These are phyloP conservation scores for Corymbia maculata DNA, from an alignment of 345 rosid species.

Conservation along the genomic window DNA sequence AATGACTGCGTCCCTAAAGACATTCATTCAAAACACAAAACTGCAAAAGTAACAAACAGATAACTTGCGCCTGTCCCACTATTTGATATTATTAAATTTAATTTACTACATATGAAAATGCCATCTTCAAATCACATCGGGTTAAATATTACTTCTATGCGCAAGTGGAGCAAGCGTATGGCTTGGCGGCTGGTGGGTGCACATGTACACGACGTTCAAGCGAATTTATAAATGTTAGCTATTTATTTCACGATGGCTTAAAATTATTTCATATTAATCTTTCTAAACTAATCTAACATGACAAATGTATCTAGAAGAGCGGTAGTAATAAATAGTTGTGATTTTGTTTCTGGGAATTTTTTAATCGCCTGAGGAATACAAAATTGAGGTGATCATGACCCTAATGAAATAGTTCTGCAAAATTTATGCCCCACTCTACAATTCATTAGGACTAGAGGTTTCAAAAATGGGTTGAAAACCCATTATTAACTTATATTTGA, in stretches of 20 bases:
- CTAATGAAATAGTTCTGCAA: not conserved
- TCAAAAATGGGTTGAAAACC: too few species aligned
- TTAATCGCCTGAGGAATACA: not conserved
- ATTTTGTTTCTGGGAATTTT: not conserved
- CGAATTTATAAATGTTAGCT: too few species aligned
- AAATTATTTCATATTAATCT: not conserved
- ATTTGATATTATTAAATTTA: too few species aligned
- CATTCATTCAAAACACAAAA: not conserved
- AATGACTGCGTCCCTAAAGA: not conserved
- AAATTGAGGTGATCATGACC: not conserved
- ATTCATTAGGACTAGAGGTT: not conserved
- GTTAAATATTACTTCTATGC: not conserved
- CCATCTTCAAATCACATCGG: not conserved
- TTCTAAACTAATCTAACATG: not conserved
- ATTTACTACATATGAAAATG: not conserved
- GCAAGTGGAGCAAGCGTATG: too few species aligned
- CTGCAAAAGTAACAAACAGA: not conserved
- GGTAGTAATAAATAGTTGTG: conserved; percentile 15
- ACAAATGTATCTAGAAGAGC: conserved; percentile 10
- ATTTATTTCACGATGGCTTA: not conserved
- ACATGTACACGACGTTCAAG: not conserved
- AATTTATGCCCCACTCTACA: not conserved
- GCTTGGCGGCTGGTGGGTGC: too few species aligned
- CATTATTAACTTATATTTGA: too few species aligned
- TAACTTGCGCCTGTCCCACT: not conserved